These are phyloP conservation scores for Leptographium galeiforme DNA, from an alignment of 2,329 filamentous ascomycete species.

Conservation along the genomic window DNA sequence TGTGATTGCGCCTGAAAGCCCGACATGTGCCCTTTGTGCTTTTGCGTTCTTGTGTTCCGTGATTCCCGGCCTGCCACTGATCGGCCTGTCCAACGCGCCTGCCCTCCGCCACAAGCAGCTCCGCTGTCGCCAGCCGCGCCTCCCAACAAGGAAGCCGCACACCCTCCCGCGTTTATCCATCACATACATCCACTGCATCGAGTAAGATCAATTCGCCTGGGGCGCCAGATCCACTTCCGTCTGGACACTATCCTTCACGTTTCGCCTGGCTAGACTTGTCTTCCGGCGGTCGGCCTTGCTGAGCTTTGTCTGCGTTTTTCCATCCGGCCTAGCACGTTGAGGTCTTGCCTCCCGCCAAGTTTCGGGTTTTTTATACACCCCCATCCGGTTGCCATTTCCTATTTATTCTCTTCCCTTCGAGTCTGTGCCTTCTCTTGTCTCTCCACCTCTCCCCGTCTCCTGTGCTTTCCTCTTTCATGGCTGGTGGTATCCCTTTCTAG, in stretches of 20 bases:
- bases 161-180: neutral
- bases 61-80: too few relatives aligned
- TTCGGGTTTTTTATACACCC: neutral
- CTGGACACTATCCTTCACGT: neutral
- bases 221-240: neutral
- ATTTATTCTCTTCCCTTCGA: neutral
- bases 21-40: too few relatives aligned
- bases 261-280: neutral
- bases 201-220: neutral
- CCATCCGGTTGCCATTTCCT: neutral
- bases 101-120: neutral
- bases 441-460: neutral
- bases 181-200: too few relatives aligned
- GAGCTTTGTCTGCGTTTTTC: neutral
- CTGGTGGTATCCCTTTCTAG: neutral
- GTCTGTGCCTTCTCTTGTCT: neutral
- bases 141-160: neutral
- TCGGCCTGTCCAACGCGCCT: neutral
- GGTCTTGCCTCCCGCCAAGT: neutral
- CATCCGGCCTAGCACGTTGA: neutral
- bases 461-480: neutral
- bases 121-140: neutral
- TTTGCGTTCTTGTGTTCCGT: too few relatives aligned
- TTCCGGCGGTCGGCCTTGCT: slow-evolving; percentile 2
- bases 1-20: too few relatives aligned